Conservation (phyloP, 2,329 filamentous ascomycete genomes). For the Penicillium sp. region DNA sequence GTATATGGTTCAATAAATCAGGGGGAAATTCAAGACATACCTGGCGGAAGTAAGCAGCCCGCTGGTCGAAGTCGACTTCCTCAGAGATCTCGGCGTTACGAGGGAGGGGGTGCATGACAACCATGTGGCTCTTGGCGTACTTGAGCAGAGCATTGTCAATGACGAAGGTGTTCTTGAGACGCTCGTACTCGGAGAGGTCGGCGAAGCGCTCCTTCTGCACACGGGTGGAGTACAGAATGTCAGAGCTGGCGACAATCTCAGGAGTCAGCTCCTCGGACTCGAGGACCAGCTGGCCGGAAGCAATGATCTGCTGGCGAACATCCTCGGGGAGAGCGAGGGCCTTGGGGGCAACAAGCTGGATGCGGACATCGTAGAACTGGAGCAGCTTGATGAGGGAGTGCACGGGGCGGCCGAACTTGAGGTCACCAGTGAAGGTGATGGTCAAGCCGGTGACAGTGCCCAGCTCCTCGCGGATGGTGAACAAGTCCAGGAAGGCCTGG, state of each 20-base stretch:
- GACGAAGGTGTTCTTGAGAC: slow-evolving; percentile 81
- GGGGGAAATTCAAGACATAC: slow-evolving; percentile 55
- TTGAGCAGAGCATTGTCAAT: slow-evolving; percentile 88
- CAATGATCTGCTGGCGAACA: slow-evolving; percentile 68
- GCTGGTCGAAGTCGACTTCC: slow-evolving; percentile 95
- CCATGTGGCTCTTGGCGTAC: slow-evolving; percentile 87
- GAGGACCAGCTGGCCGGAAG: slow-evolving; percentile 71
- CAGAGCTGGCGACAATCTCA: slow-evolving; percentile 79
- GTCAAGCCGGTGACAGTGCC: slow-evolving; percentile 93
- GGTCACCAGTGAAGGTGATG: slow-evolving; percentile 92
- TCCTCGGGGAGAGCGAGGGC: slow-evolving; percentile 72
- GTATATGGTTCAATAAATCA: slow-evolving; percentile 21
- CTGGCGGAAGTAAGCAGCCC: slow-evolving; percentile 98
- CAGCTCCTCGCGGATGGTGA: slow-evolving; percentile 96
- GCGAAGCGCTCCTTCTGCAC: slow-evolving; percentile 96
- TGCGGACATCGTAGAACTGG: slow-evolving; percentile 88
- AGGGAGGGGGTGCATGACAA: slow-evolving; percentile 93
- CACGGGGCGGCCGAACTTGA: slow-evolving; percentile 88
- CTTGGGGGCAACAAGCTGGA: slow-evolving; percentile 86
- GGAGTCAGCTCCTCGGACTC: slow-evolving; percentile 78
- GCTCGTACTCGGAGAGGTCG: slow-evolving; percentile 76
- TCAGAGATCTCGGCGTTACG: slow-evolving; percentile 90
- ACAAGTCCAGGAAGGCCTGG: slow-evolving; percentile 94
- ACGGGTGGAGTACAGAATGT: slow-evolving; percentile 95
- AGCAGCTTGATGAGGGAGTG: slow-evolving; percentile 94